Evolutionary conservation across 2,329 filamentous ascomycete genomes (phyloP), one percentile per base, ranked within the genome.

Genomic region (Dothistroma septosporum): DNA sequence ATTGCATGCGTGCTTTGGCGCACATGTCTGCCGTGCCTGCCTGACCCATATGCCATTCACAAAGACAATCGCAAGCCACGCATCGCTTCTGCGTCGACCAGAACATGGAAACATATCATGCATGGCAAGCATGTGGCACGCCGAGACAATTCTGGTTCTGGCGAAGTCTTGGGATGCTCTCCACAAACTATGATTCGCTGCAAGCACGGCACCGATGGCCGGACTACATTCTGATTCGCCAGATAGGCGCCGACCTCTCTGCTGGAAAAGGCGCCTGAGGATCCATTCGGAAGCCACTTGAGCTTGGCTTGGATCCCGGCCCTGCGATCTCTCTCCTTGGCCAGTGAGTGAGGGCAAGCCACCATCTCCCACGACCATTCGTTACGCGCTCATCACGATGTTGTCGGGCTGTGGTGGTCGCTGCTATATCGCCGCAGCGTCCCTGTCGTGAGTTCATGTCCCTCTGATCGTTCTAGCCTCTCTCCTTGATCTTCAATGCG

Each of bases 381-480:
- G 63, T 68, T 68, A 67, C 61, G 65, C 68, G 68, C 68, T 55
- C 61, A 37, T 55, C 61, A 37, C 16, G 37, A 37, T 53, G 28
- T 53, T 49, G 16, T 32, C 53, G 56, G 49, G 52, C 57, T 52
- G 35, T 53, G 19, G 54, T 59, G 57, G 33, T 28, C 53, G 52
- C 53, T 59, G 56, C 44, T 62, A 63, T 64, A 61, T 61, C 53
- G 60, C 46, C 46, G 54, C 55, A 49, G 57, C 48, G 49, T 60
- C 59, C 59, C 58, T 58, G 44, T 58, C 57, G 61, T 64, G 63
- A 61, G 61, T 65, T 52, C 58, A 53, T 52, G 41, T 62, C 52
- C 61, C 59, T 55, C 49, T 47, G 28, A 33, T 57, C 57, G n/a
- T 59, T 52, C 44, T 58, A 35, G 46, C 4, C 44, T 57, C 52